phyloP scores from a whole-genome alignment of 2,329 filamentous ascomycete species.

The Davidsoniella virescens region DNA sequence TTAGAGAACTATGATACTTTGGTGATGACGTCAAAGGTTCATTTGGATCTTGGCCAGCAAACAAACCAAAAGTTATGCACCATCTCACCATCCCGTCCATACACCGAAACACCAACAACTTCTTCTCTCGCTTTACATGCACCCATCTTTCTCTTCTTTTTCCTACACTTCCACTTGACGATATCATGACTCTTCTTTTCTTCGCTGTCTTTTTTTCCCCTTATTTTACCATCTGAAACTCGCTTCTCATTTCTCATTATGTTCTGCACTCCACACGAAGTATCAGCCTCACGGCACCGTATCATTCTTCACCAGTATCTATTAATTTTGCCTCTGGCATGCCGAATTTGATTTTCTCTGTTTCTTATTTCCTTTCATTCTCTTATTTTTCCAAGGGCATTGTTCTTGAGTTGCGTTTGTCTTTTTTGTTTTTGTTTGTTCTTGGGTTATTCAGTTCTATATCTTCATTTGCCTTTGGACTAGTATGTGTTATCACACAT shows the following conservation, averaged over 20 bases:
- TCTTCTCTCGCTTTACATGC: not conserved
- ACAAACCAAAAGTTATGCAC: too few species aligned
- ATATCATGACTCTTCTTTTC: constrained; percentile 1
- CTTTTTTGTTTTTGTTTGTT: not conserved
- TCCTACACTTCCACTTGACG: not conserved
- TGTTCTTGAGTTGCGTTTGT: not conserved
- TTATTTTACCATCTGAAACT: constrained; percentile 4
- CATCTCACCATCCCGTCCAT: too few species aligned
- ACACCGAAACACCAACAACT: too few species aligned
- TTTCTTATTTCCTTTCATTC: not conserved
- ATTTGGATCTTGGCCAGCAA: too few species aligned
- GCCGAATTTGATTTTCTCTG: not conserved
- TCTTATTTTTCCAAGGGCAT: not conserved
- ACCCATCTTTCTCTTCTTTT: not conserved
- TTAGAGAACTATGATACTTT: not conserved
- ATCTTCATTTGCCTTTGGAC: not conserved
- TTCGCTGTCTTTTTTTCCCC: constrained; percentile 1
- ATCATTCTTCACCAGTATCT: not conserved
- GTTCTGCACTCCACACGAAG: not conserved
- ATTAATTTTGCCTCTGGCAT: not conserved
- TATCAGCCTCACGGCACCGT: constrained; percentile 6
- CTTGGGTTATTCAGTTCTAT: not conserved
- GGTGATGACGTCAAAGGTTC: too few species aligned
- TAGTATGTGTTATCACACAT: not conserved
- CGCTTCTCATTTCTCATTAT: constrained; percentile 7